Conservation (phyloP, 768 basidiomycete genomes). For the Chalciporus sphaerocephalus region DNA sequence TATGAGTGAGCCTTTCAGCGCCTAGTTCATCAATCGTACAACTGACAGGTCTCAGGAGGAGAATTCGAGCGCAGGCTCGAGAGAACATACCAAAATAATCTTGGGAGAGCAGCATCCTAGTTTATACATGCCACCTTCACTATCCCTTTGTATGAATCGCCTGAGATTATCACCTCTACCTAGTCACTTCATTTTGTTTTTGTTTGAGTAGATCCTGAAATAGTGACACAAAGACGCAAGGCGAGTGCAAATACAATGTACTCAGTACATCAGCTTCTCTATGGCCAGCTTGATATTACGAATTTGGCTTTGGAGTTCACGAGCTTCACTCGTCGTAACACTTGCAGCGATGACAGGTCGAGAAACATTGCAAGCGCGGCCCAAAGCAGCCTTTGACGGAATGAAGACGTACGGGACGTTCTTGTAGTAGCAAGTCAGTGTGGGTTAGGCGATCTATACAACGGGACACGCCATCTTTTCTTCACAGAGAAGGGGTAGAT, state of each 20-base stretch:
- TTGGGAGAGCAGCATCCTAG: neutral
- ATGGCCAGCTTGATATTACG: constrained; percentile 77
- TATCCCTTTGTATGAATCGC: neutral
- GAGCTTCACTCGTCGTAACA: constrained; percentile 93
- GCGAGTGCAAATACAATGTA: neutral
- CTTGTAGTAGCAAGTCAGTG: constrained; percentile 34
- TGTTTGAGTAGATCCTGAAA: constrained; percentile 7
- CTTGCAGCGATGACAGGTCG: constrained; percentile 93
- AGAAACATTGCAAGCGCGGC: constrained; percentile 93
- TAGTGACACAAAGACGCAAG: constrained; percentile 4
- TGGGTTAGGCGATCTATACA: neutral
- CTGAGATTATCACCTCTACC: constrained; percentile 1
- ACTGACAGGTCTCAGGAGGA: constrained; percentile 47
- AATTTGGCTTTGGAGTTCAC: constrained; percentile 88
- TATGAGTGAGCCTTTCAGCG: constrained; percentile 69
- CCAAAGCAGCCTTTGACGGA: constrained; percentile 91
- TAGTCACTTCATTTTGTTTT: constrained; percentile 4
- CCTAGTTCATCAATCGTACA: neutral
- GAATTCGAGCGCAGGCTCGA: constrained; percentile 80
- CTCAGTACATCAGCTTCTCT: constrained; percentile 58
- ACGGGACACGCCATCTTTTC: constrained; percentile 67
- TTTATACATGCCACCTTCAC: neutral
- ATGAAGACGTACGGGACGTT: constrained; percentile 97
- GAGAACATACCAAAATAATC: constrained; percentile 82
- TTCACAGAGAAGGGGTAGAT: constrained; percentile 95